Conservation (phyloP, 176 grass and related monocot species). For the Oryza nivara region DNA sequence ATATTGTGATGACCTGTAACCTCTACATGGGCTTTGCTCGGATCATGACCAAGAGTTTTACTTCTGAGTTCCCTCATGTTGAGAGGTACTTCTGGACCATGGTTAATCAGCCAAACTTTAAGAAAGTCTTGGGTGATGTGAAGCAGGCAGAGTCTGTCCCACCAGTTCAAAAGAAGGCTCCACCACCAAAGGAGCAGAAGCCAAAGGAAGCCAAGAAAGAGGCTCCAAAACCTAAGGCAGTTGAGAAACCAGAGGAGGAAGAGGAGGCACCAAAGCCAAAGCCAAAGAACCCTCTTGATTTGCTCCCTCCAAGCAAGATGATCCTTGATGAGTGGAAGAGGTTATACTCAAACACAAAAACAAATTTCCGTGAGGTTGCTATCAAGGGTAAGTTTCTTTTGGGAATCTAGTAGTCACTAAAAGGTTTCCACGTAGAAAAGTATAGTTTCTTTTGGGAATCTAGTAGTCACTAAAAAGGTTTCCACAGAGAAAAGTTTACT, state of each 20-base stretch:
- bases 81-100: conserved; percentile 94
- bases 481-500: neutral
- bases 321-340: conserved; percentile 95
- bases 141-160: conserved; percentile 72
- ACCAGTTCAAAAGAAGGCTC: conserved; percentile 53
- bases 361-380: conserved; percentile 87
- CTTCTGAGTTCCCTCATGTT: conserved; percentile 74
- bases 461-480: neutral
- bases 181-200: conserved; percentile 69
- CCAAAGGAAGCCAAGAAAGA: conserved; percentile 74
- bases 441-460: conserved; percentile 1
- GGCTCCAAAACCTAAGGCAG: conserved; percentile 55
- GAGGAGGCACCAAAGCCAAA: conserved; percentile 83
- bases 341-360: conserved; percentile 86
- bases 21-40: conserved; percentile 52
- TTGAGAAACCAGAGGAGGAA: conserved; percentile 55
- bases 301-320: conserved; percentile 93
- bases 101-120: conserved; percentile 79
- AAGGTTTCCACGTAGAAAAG: neutral
- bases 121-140: conserved; percentile 64
- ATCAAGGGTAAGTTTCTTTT: conserved; percentile 69
- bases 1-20: conserved; percentile 84
- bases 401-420: neutral
- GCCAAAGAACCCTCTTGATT: conserved; percentile 81
- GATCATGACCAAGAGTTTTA: conserved; percentile 79